These are phyloP conservation scores for Citrus trifoliata DNA, from an alignment of 345 rosid species.

Conservation along the genomic window DNA sequence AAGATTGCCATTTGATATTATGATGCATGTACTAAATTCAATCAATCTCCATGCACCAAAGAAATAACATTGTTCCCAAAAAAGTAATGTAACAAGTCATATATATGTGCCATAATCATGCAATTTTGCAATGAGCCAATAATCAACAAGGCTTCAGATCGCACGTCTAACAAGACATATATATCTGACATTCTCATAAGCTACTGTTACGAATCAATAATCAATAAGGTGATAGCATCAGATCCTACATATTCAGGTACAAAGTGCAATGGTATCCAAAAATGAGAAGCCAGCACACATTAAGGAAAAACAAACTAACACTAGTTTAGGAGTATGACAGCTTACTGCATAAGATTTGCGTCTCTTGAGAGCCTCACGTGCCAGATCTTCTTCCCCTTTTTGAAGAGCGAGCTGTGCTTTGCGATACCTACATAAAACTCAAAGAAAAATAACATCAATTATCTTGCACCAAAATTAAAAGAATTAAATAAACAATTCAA, in stretches of 20 bases:
- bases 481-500: background rate
- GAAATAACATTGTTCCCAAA: background rate
- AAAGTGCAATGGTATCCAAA: background rate
- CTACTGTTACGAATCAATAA: background rate
- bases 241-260: background rate
- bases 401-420: constrained; percentile 77
- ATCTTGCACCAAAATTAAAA: background rate
- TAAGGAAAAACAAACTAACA: background rate
- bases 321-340: background rate
- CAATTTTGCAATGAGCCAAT: background rate
- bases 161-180: background rate
- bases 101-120: background rate
- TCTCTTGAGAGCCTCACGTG: constrained; percentile 84
- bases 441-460: background rate
- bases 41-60: background rate
- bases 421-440: constrained; percentile 51
- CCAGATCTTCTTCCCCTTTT: constrained; percentile 84
- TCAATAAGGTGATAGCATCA: background rate
- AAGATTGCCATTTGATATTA: background rate
- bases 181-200: background rate
- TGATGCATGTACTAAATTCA: background rate
- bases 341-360: constrained; percentile 77
- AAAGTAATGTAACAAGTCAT: background rate
- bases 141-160: background rate
- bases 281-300: background rate